Conservation (phyloP, 192 early-diverging fungal genomes). For the Coemansia sp. region DNA sequence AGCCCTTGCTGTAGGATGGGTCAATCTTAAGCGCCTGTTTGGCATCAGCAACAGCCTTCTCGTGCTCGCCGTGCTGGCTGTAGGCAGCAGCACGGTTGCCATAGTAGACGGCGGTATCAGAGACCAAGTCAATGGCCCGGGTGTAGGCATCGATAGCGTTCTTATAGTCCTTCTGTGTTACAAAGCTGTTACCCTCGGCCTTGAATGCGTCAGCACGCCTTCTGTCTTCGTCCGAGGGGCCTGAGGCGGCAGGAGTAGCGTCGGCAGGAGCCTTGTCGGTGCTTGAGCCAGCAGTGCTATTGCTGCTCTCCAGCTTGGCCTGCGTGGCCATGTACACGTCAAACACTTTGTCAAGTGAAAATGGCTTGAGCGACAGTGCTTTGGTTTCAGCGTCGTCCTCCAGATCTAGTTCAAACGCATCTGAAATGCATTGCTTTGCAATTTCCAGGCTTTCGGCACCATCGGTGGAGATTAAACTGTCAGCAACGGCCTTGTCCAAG, state of each 20-base stretch:
- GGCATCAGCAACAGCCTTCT: conserved; percentile 85
- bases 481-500: conserved; percentile 48
- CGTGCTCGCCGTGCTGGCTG: conserved; percentile 83
- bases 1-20: conserved; percentile 91
- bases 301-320: conserved; percentile 56
- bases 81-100: conserved; percentile 97
- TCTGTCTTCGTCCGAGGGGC: conserved; percentile 63
- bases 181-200: conserved; percentile 76
- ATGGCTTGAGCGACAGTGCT: conserved; percentile 82
- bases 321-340: conserved; percentile 87
- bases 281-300: not conserved
- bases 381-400: conserved; percentile 65
- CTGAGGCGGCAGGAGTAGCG: conserved; percentile 1
- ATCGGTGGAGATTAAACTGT: conserved; percentile 36
- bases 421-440: conserved; percentile 92
- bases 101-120: conserved; percentile 90
- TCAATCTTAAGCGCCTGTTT: conserved; percentile 81
- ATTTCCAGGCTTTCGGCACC: conserved; percentile 60
- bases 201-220: conserved; percentile 88
- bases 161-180: conserved; percentile 78
- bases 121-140: conserved; percentile 83
- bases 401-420: conserved; percentile 87
- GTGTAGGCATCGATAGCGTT: conserved; percentile 88
- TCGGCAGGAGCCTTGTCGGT: not conserved
- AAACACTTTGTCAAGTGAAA: conserved; percentile 81